Conservation (phyloP, 345 rosid species). For the Adansonia digitata region DNA sequence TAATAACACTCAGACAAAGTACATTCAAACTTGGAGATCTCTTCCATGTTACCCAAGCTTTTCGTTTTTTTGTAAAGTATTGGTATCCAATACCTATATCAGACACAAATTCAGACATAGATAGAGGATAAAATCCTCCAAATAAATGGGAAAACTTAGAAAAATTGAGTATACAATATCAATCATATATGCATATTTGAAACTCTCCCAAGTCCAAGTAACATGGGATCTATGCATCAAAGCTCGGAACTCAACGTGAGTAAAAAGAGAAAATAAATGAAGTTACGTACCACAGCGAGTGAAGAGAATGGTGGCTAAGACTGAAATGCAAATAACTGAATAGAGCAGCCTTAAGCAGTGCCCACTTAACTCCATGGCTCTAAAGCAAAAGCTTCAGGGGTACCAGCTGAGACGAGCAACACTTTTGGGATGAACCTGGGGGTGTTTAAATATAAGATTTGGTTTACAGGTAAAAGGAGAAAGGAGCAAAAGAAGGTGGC, state of each 20-base stretch:
- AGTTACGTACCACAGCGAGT: conserved; percentile 17
- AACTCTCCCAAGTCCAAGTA: too few relatives aligned
- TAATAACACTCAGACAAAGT: too few relatives aligned
- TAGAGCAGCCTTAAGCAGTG: not conserved
- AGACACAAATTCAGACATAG: too few relatives aligned
- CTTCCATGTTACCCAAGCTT: too few relatives aligned
- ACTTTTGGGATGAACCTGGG: not conserved
- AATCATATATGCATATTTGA: too few relatives aligned
- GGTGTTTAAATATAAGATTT: not conserved
- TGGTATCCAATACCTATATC: too few relatives aligned
- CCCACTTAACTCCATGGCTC: conserved; percentile 14
- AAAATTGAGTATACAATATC: too few relatives aligned
- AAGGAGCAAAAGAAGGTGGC: not conserved
- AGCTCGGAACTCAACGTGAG: not conserved
- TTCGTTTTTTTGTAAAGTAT: too few relatives aligned
- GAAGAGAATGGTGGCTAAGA: conserved; percentile 18
- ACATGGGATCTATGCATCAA: too few relatives aligned
- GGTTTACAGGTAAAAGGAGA: not conserved
- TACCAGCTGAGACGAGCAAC: not conserved
- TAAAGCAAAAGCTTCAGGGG: too few relatives aligned
- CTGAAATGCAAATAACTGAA: not conserved
- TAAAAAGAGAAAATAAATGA: not conserved
- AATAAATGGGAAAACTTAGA: too few relatives aligned
- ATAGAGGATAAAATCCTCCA: too few relatives aligned
- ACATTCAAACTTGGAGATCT: not conserved